A percentile compares a stretch with the other conserved stretches of the same genome.
Evolutionary conservation across 192 early-diverging fungal species (phyloP).

Genomic region (Coemansia guatemalensis): DNA sequence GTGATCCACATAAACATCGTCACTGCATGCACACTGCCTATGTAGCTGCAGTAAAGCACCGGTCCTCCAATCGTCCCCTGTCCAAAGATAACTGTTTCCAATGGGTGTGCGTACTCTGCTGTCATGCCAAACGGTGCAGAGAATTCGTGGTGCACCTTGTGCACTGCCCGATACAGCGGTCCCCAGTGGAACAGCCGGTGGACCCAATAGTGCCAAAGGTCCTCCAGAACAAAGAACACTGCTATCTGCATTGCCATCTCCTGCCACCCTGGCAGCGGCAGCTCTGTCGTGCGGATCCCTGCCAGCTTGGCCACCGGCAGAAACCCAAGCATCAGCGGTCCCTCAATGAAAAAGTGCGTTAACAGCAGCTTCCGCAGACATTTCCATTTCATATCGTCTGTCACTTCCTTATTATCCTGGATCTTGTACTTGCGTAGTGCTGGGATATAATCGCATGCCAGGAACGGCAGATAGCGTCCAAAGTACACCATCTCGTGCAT

Average conservation of each 20-base stretch:
- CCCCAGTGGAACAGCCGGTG: constrained; percentile 89
- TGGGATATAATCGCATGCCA: constrained; percentile 83
- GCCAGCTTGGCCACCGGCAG: constrained; percentile 78
- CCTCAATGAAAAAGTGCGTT: constrained; percentile 78
- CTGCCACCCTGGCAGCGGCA: constrained; percentile 79
- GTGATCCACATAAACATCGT: constrained; percentile 87
- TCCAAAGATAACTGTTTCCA: constrained; percentile 83
- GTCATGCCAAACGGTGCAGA: constrained; percentile 84
- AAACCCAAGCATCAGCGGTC: constrained; percentile 87
- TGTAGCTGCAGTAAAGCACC: constrained; percentile 65
- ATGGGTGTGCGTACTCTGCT: constrained; percentile 88
- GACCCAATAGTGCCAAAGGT: constrained; percentile 89
- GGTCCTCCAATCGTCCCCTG: constrained; percentile 83
- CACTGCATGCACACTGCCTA: constrained; percentile 73
- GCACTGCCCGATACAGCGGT: constrained; percentile 83
- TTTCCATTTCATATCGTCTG: constrained; percentile 66
- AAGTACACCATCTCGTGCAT: constrained; percentile 94
- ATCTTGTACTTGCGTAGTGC: constrained; percentile 87
- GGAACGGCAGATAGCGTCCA: constrained; percentile 87
- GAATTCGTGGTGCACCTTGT: constrained; percentile 95
- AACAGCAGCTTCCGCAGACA: constrained; percentile 71
- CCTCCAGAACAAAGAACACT: constrained; percentile 83
- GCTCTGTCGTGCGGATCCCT: constrained; percentile 80
- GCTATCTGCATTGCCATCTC: constrained; percentile 65
- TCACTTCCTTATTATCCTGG: constrained; percentile 71